phyloP scores from a whole-genome alignment of 305 asterid species.

The Ruellia speciosa region DNA sequence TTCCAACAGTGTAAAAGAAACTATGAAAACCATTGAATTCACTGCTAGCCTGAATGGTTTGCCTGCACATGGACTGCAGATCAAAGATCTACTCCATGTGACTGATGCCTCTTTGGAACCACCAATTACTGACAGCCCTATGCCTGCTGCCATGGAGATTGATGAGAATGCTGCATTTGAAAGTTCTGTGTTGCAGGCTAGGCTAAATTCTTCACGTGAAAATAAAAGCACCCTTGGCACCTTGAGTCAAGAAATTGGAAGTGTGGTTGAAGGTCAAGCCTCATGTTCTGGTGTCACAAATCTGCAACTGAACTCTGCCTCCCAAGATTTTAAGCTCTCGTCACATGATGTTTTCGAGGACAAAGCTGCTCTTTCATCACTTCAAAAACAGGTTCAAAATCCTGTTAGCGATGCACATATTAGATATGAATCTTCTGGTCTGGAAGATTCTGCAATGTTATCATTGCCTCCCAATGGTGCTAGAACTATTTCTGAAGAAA shows the following conservation, averaged over 20 bases:
- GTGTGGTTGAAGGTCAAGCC: conserved; percentile 16
- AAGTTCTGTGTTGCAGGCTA: conserved; percentile 27
- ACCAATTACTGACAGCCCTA: conserved; percentile 22
- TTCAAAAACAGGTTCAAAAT: conserved; percentile 20
- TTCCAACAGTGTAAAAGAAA: conserved; percentile 30
- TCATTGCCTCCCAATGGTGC: conserved; percentile 20
- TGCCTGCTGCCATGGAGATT: conserved; percentile 25
- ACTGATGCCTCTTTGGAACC: conserved; percentile 23
- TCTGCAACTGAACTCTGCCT: conserved; percentile 1
- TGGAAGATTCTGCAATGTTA: conserved; percentile 24
- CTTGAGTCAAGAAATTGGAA: conserved; percentile 8
- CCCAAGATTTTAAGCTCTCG: conserved; percentile 13
- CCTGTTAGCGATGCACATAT: conserved; percentile 19
- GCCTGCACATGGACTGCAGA: conserved; percentile 68
- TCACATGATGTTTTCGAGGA: conserved; percentile 22
- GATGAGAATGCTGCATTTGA: conserved; percentile 29
- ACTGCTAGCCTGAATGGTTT: conserved; percentile 49
- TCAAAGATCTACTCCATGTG: conserved; percentile 39
- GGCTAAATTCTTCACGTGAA: conserved; percentile 18
- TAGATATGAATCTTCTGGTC: conserved; percentile 22
- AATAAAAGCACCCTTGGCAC: background rate
- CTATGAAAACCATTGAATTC: conserved; percentile 46
- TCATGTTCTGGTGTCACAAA: conserved; percentile 12
- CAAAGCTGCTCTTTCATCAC: conserved; percentile 17
- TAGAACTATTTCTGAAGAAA: conserved; percentile 21